Evolutionary conservation across 1,284 basidiomycete species (phyloP).

Genomic region (Rhodotorula mucilaginosa): DNA sequence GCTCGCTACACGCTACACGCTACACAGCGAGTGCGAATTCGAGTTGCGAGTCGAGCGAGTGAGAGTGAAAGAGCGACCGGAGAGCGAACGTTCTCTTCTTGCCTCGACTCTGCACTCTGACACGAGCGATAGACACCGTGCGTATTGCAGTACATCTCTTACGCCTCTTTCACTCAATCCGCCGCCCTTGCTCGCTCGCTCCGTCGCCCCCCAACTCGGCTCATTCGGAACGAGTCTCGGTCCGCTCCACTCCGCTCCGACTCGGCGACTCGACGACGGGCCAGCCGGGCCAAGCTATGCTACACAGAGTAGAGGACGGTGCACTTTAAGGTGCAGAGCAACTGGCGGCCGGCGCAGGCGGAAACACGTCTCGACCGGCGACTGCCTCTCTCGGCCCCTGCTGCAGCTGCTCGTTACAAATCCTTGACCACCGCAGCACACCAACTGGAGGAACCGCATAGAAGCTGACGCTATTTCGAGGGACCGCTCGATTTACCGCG

Average conservation of each 20-base stretch:
- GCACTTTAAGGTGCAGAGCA: too few relatives aligned
- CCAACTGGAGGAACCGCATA: not conserved
- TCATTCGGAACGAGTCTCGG: not conserved
- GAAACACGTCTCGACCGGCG: too few relatives aligned
- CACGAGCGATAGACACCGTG: not conserved
- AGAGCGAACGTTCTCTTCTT: not conserved
- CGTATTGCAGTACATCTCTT: not conserved
- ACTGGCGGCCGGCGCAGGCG: too few relatives aligned
- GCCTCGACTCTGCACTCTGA: not conserved
- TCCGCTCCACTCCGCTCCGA: not conserved
- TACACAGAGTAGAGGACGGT: not conserved
- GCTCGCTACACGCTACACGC: not conserved
- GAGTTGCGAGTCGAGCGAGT: too few relatives aligned
- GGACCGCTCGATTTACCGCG: not conserved
- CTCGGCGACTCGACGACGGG: too few relatives aligned
- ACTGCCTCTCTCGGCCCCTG: too few relatives aligned
- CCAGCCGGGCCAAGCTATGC: not conserved
- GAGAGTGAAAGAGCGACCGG: not conserved
- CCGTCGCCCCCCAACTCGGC: not conserved
- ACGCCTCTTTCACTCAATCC: accelerated
- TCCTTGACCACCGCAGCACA: too few relatives aligned
- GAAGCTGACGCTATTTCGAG: not conserved
- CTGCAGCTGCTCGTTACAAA: too few relatives aligned
- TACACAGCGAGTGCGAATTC: not conserved
- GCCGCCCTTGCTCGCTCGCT: not conserved